A percentile compares a stretch with the other conserved stretches of the same genome.
These are phyloP conservation scores for Penicillium salamii DNA, from an alignment of 495 filamentous ascomycete genomes.

Conservation along the genomic window DNA sequence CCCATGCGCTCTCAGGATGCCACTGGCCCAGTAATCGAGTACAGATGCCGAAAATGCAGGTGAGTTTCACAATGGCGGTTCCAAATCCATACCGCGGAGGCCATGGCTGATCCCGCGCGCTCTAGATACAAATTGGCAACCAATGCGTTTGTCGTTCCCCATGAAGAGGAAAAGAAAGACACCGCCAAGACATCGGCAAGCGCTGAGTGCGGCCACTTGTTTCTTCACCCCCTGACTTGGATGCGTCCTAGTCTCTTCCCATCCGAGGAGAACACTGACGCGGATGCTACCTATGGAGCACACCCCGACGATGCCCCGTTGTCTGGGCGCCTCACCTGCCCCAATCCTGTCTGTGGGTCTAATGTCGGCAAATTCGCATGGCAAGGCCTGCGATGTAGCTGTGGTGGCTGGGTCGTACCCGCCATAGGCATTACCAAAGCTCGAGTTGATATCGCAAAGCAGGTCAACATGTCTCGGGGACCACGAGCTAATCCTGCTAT, in stretches of 20 bases:
- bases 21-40: constrained; percentile 37
- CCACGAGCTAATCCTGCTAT: constrained; percentile 26
- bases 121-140: constrained; percentile 61
- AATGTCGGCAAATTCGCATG: constrained; percentile 92
- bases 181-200: constrained; percentile 15
- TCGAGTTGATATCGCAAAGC: constrained; percentile 63
- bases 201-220: constrained; percentile 72
- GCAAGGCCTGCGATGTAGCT: constrained; percentile 93
- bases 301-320: constrained; percentile 58
- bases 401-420: constrained; percentile 86
- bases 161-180: constrained; percentile 34
- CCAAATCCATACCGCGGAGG: background rate
- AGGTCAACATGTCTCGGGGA: constrained; percentile 18
- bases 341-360: constrained; percentile 67
- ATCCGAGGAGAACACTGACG: constrained; percentile 8
- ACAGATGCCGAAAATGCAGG: constrained; percentile 66
- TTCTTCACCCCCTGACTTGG: constrained; percentile 88
- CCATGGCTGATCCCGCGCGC: background rate
- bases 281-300: constrained; percentile 15
- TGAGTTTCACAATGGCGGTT: constrained; percentile 24
- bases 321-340: constrained; percentile 80
- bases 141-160: constrained; percentile 57
- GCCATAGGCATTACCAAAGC: constrained; percentile 80
- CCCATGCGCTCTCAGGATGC: constrained; percentile 14
- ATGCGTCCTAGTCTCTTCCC: constrained; percentile 74